Evolutionary conservation across 2,329 filamentous ascomycete genomes (phyloP).

Genomic region (Beauveria rudraprayagi): DNA sequence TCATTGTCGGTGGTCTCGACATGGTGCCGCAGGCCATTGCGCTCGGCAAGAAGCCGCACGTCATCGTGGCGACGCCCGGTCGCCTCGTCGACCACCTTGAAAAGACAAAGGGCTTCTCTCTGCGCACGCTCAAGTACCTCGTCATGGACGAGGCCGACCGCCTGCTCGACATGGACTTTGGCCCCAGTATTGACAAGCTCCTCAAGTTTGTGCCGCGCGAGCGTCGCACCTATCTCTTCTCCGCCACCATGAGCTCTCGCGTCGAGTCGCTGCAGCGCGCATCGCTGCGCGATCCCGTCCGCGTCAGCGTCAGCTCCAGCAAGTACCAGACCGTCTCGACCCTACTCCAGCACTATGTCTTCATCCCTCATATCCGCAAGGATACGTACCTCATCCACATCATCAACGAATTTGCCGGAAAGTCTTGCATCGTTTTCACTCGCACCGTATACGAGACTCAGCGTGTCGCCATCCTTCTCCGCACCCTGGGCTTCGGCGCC

Average conservation of each 20-base stretch:
- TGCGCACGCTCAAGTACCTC: constrained; percentile 74
- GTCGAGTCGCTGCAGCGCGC: constrained; percentile 89
- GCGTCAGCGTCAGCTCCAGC: constrained; percentile 71
- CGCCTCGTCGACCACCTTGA: constrained; percentile 86
- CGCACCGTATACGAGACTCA: constrained; percentile 88
- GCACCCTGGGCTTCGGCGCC: constrained; percentile 77
- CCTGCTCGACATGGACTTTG: constrained; percentile 88
- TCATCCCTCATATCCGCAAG: constrained; percentile 80
- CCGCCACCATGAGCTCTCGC: constrained; percentile 88
- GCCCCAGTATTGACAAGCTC: constrained; percentile 85
- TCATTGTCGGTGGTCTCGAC: constrained; percentile 89
- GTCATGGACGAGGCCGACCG: constrained; percentile 95
- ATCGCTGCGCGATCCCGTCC: constrained; percentile 73
- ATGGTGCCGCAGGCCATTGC: constrained; percentile 90
- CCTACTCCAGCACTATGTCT: constrained; percentile 76
- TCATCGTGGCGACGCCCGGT: constrained; percentile 87
- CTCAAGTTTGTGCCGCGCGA: constrained; percentile 78
- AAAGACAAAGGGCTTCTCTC: constrained; percentile 91
- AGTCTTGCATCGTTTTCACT: constrained; percentile 83
- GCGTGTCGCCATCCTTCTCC: constrained; percentile 72
- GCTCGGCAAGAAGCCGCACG: constrained; percentile 90
- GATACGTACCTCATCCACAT: constrained; percentile 84
- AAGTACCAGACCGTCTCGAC: constrained; percentile 91
- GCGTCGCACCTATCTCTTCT: constrained; percentile 80
- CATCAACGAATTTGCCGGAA: constrained; percentile 78